Base-by-base conservation (phyloP, 352 stramenopile genomes). In the Globisporangium rhizosaccharum region DNA sequence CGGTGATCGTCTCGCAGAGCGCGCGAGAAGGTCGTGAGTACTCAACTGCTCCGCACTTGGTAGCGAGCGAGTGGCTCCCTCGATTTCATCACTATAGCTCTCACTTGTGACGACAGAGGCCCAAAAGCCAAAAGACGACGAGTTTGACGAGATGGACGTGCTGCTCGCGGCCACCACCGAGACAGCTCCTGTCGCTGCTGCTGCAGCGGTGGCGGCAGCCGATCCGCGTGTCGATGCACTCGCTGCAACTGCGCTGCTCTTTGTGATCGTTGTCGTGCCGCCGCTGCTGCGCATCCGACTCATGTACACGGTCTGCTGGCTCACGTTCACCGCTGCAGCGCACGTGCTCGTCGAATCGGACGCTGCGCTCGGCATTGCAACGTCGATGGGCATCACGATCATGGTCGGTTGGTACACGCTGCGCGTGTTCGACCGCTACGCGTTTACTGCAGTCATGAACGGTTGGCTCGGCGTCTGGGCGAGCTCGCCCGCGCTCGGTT, bases 321-420 rank as follows among this genome's bases (percentile, higher is more conserved):
- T 92, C 53, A 54, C 70, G 30, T 92, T 86, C 73, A 90, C 82
- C 9, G 50, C 71, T 18, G 39, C 82, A 28, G 75, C 76, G 50
- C 71, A 89, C 58, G 15, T 80, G 53, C 48, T 84, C 26, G 67
- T 70, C 36, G 30, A 48, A 37, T 89, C 81, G 12, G 65, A 85
- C 37, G 76, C 79, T 5, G 77, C 76, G 44, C 72, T 88, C 17
- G 84, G 81, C 56, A 82, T 93, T 33, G 76, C 82, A 33, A 90
- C 84, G 18, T 86, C 84, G 44, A 89, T 89, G 72, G 80, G 84
- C 37, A 84, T 87, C 67, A 91, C 84, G 37, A 84, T 93, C 63
- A 93, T 93, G 84, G 81, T 90, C 52, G 81, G 82, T 14, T 93
- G 84, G 84, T 92, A 91, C 70, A 83, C 79, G 33, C 68, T 93